phyloP scores from a whole-genome alignment of 2,329 filamentous ascomycete species.

The Sarocladium strictum region DNA sequence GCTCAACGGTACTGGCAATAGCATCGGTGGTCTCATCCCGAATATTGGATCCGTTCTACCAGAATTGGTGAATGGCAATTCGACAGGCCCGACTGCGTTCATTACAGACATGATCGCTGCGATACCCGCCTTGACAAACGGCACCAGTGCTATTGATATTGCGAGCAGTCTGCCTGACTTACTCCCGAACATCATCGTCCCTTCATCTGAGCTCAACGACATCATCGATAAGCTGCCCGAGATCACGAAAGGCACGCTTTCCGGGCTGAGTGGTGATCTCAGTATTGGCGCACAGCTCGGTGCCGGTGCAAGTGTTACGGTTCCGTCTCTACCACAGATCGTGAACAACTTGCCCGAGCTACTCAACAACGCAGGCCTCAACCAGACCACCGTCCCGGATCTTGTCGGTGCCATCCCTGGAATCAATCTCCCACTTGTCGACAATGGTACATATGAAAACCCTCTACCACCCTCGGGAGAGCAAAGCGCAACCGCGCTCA shows the following conservation, averaged over 20 bases:
- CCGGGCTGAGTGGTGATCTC: neutral
- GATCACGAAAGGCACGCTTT: neutral
- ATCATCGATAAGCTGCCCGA: neutral
- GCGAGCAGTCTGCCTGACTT: neutral
- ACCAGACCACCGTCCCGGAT: constrained; percentile 1
- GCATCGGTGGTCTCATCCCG: neutral
- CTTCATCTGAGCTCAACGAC: neutral
- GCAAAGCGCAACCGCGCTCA: neutral
- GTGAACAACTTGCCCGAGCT: neutral
- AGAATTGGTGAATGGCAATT: neutral
- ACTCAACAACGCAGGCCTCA: neutral
- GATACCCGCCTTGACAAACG: neutral
- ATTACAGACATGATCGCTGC: neutral
- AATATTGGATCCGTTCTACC: neutral
- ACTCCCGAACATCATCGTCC: constrained; percentile 6
- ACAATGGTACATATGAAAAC: neutral
- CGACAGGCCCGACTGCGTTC: neutral
- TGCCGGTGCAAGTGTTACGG: neutral
- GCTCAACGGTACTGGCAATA: constrained; percentile 5
- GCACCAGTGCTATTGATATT: constrained; percentile 2
- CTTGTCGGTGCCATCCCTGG: constrained; percentile 6
- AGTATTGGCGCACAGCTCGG: neutral
- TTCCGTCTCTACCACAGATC: neutral
- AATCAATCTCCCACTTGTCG: neutral
- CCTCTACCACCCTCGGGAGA: neutral